phyloP scores from a whole-genome alignment of 1,284 basidiomycete genomes.

The Agaricales sp. region DNA sequence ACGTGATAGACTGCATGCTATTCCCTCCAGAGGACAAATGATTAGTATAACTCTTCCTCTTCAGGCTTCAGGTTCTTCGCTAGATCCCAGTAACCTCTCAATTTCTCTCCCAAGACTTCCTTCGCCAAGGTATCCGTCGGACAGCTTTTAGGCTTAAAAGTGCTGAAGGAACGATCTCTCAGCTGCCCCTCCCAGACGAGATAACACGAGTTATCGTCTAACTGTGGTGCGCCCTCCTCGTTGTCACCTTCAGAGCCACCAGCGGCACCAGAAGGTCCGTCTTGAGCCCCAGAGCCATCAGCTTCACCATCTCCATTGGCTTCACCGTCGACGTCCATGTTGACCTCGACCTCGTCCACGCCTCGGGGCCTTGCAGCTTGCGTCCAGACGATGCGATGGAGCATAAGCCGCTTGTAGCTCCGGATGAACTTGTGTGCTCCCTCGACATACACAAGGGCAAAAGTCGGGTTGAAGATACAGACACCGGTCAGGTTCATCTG shows the following conservation, averaged over 20 bases:
- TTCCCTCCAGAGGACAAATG: too few relatives aligned
- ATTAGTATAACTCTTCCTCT: conserved; percentile 59
- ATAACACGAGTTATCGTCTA: conserved; percentile 84
- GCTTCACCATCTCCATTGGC: conserved; percentile 11
- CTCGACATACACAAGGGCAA: conserved; percentile 91
- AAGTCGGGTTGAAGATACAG: conserved; percentile 82
- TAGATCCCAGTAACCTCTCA: conserved; percentile 90
- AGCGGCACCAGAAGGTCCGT: conserved; percentile 9
- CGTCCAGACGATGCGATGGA: conserved; percentile 89
- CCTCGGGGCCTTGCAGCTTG: conserved; percentile 78
- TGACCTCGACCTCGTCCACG: conserved; percentile 56
- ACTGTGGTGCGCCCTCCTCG: conserved; percentile 29
- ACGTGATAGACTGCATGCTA: too few relatives aligned
- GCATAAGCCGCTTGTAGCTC: conserved; percentile 84
- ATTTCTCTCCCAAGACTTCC: conserved; percentile 73
- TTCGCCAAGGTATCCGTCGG: conserved; percentile 82
- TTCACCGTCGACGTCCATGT: conserved; percentile 32
- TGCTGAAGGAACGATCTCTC: conserved; percentile 72
- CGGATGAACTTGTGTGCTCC: conserved; percentile 82
- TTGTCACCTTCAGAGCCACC: conserved; percentile 14
- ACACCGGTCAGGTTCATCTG: conserved; percentile 84
- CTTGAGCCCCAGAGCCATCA: conserved; percentile 16
- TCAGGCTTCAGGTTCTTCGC: conserved; percentile 81
- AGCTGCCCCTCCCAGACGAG: conserved; percentile 91
- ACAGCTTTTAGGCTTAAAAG: conserved; percentile 77